Evolutionary conservation across 1,284 basidiomycete species (phyloP).

Genomic region (Malassezia arunalokei): DNA sequence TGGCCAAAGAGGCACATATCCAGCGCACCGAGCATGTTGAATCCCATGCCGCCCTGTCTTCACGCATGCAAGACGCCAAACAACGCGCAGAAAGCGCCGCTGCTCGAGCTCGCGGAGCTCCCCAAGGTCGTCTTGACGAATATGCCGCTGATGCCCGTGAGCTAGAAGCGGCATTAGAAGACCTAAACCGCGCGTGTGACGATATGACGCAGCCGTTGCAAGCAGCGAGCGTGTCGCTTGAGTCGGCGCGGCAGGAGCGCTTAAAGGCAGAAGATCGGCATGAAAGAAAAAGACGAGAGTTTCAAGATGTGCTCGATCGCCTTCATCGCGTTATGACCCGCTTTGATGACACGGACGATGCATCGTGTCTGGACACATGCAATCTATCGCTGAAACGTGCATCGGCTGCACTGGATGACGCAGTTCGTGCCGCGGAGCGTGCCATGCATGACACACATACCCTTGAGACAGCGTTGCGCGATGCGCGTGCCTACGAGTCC

Average conservation of each 20-base stretch:
- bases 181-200: neutral
- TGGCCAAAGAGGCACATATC: too few species aligned
- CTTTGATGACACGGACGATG: neutral
- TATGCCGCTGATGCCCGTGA: slow-evolving; percentile 68
- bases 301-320: neutral
- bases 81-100: slow-evolving; percentile 1
- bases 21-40: too few species aligned
- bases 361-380: slow-evolving; percentile 29
- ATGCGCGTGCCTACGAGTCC: slow-evolving; percentile 46
- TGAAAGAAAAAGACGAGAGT: neutral
- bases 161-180: neutral
- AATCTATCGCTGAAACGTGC: slow-evolving; percentile 35
- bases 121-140: slow-evolving; percentile 21
- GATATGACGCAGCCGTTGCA: neutral
- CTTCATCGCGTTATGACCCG: neutral
- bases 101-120: neutral
- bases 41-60: too few species aligned
- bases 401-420: slow-evolving; percentile 18
- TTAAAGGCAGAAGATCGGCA: neutral
- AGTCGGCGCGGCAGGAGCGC: slow-evolving; percentile 51
- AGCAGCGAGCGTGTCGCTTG: slow-evolving; percentile 48
- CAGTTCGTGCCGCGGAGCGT: slow-evolving; percentile 20
- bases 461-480: slow-evolving; percentile 44
- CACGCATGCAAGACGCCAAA: neutral
- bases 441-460: slow-evolving; percentile 23